Evolutionary conservation across 129 eudicot genomes (phyloP), one percentile per base, ranked within the genome.

Genomic region (Kitagawia praeruptora): DNA sequence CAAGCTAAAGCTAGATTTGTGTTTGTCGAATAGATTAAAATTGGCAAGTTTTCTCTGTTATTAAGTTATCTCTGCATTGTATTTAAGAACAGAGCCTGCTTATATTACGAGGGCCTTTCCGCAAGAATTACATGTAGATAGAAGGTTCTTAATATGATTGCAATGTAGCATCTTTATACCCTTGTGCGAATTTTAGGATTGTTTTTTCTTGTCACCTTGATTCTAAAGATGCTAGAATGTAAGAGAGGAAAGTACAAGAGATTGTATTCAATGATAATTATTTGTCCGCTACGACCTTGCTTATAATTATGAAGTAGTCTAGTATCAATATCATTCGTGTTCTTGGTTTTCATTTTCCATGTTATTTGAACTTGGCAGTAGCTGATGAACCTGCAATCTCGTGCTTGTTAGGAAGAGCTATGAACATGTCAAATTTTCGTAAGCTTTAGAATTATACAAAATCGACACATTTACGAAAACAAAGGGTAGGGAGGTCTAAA

Each of bases 61-160:
- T 78, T 73, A 34, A 37, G 11, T 73, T 51, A 27, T 81, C 63
- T 10, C 41, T 77, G 42, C 45, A 21, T 2, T 51, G 6, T 56
- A 77, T 27, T 44, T 34, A 13, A 61, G 40, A 47, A 76, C 66
- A 40, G 47, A 18, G 58, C 73, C 84, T 77, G 19, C 23, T 49
- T 81, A 75, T 53, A 67, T 53, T 79, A 51, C 67, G 66, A 78
- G 81, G 63, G 66, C 74, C 25, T 31, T 27, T 34, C 39, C 79
- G 71, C 67, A 69, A 39, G 46, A 74, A 75, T 56, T 70, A 80
- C 80, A 46, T 67, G 53, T 72, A 41, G 76, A 78, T 78, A 67
- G 58, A 75, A 46, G 75, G 76, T 49, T 45, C 19, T 78, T 64
- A 25, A 42, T 81, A 58, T 39, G 51, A 81, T 45, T 82, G 51